Conservation (phyloP, 78 protist species). For the Planoprotostelium fungivorum region DNA sequence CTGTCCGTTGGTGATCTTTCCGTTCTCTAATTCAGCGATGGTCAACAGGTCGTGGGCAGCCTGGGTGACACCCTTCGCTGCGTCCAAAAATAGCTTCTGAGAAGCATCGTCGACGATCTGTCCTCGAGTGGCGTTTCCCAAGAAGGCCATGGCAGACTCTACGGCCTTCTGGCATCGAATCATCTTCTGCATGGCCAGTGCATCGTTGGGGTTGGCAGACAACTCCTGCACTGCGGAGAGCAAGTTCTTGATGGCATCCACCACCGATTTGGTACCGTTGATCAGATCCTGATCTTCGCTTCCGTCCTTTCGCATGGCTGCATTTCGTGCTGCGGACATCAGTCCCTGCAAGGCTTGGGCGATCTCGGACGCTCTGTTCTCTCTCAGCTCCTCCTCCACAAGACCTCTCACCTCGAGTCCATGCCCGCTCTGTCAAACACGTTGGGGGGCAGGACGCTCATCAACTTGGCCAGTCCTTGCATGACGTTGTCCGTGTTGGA, state of each 20-base stretch:
- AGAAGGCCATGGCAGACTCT: conserved; percentile 26
- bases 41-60: conserved; percentile 58
- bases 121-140: conserved; percentile 57
- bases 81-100: conserved; percentile 22
- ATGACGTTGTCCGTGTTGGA: conserved; percentile 55
- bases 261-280: conserved; percentile 61
- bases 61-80: conserved; percentile 54
- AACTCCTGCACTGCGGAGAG: conserved; percentile 50
- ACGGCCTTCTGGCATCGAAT: conserved; percentile 47
- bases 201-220: conserved; percentile 57
- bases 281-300: conserved; percentile 51
- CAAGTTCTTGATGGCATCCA: conserved; percentile 46
- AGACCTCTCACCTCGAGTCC: conserved; percentile 18
- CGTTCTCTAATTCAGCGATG: background rate
- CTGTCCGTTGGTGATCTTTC: background rate
- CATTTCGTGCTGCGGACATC: conserved; percentile 2
- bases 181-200: conserved; percentile 18
- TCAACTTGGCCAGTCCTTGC: conserved; percentile 41
- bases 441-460: conserved; percentile 44
- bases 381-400: background rate
- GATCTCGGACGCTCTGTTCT: background rate
- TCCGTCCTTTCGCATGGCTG: background rate
- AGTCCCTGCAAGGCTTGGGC: background rate
- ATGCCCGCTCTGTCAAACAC: conserved; percentile 35
- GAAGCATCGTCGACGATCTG: conserved; percentile 49